Percentiles rank a stretch among this genome's conserved stretches.
Conservation (phyloP, 768 basidiomycete genomes). For the Tulasnella sp. region DNA sequence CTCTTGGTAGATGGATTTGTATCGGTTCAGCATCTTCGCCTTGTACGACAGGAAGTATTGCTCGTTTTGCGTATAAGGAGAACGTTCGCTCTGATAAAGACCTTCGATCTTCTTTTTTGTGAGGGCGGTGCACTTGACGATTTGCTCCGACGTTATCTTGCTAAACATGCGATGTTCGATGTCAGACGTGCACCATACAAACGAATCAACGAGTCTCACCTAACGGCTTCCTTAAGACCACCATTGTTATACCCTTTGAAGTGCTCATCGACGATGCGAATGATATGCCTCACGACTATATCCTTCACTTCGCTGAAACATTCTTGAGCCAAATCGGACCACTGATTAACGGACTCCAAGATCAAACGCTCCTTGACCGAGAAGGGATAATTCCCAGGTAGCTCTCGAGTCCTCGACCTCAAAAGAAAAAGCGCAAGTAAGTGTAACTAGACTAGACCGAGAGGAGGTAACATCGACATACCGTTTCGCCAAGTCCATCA, state of each 20-base stretch:
- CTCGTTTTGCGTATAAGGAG: constrained; percentile 3
- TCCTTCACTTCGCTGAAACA: background rate
- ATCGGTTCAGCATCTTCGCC: background rate
- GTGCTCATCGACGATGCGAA: background rate
- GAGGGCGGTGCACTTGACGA: constrained; percentile 12
- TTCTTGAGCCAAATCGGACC: background rate
- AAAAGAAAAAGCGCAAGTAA: background rate
- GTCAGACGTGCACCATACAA: constrained; percentile 21
- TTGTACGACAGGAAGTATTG: background rate
- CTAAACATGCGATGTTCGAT: background rate
- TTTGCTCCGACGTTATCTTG: background rate
- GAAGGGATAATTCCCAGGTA: constrained; percentile 50
- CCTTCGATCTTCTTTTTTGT: background rate
- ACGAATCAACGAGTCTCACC: constrained; percentile 16
- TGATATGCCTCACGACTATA: background rate
- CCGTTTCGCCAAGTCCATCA: constrained; percentile 17
- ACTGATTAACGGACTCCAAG: background rate
- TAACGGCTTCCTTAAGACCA: background rate
- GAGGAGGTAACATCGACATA: background rate
- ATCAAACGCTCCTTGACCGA: constrained; percentile 34
- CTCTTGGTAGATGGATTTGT: background rate
- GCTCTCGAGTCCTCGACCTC: constrained; percentile 59
- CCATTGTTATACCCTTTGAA: background rate
- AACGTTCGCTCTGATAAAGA: background rate
- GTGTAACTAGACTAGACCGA: background rate